A percentile compares a stretch with the other conserved stretches of the same genome.
Conservation (phyloP, 176 grass and related monocot genomes). For the Oropetium thomaeum region DNA sequence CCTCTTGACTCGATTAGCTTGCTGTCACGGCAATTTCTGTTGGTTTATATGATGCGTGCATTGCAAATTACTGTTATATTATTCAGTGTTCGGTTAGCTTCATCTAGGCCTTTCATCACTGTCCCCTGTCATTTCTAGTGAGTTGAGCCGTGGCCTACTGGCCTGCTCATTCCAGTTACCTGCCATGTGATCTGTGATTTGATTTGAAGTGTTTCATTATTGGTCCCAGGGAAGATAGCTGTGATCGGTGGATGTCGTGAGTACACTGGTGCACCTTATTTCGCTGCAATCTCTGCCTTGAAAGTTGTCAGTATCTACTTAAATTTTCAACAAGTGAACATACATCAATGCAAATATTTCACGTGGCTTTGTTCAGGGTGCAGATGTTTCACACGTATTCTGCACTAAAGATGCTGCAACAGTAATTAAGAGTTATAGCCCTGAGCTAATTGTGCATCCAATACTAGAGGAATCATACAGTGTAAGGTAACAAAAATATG, state of each 20-base stretch:
- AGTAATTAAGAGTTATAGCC: slow-evolving; percentile 97
- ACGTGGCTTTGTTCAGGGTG: slow-evolving; percentile 59
- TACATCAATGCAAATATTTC: slow-evolving; percentile 1
- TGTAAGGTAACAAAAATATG: slow-evolving; percentile 57
- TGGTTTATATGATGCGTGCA: not conserved
- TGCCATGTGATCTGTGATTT: not conserved
- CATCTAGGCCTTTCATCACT: too few species aligned
- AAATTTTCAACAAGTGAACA: not conserved
- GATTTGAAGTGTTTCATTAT: not conserved
- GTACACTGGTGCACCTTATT: slow-evolving; percentile 96
- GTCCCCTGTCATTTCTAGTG: too few species aligned
- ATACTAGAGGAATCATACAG: slow-evolving; percentile 89
- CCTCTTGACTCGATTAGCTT: not conserved
- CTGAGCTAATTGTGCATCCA: slow-evolving; percentile 94
- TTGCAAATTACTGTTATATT: not conserved
- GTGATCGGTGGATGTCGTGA: slow-evolving; percentile 96
- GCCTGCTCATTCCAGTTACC: not conserved
- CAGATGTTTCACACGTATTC: slow-evolving; percentile 94
- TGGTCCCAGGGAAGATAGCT: slow-evolving; percentile 72
- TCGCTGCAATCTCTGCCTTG: slow-evolving; percentile 90
- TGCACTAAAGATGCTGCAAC: slow-evolving; percentile 95
- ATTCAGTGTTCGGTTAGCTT: not conserved
- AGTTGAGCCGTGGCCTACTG: too few species aligned
- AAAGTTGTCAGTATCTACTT: slow-evolving; percentile 70
- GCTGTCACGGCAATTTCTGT: not conserved